Evolutionary conservation across 306 rosid species (phyloP), one percentile per base, ranked within the genome.

Genomic region (Sindora glabra): DNA sequence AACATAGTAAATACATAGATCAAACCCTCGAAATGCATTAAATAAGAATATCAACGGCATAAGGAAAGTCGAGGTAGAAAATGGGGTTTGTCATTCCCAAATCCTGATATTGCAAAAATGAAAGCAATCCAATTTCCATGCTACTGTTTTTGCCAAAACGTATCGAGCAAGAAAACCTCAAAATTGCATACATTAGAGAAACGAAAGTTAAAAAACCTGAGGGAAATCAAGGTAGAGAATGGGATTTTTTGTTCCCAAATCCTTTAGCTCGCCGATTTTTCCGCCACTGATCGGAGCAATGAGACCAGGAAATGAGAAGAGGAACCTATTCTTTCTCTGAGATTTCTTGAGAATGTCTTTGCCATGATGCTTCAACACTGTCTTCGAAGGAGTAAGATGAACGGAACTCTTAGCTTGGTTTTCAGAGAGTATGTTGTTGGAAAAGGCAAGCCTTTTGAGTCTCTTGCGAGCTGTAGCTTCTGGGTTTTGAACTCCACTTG

Each of bases 181-280:
- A 33, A 60, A 21, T 3, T 6, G 11, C n/a, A n/a, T n/a, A n/a
- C 19, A 40, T 6, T 7, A 14, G 55, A 19, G n/a, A 33, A 33
- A 1, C 9, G 17, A 21, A 45, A 9, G 6, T 25, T 10, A 27
- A 3, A 39, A 19, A 30, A 90, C 97, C 96, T 77, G 89, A 9
- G 96, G 96, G 51, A 85, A 91, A 65, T 87, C 82, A 60, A 91
- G 89, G 67, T 88, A 91, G 67, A 91, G 92, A 62, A 81, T 17
- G 7, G 96, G 98, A 75, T 81, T 91, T 72, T 85, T 83, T 50
- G 98, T 74, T 15, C 83, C 84, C 73, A 91, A 64, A 63, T 88
- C 95, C 75, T 81, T 81, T 72, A 91, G 98, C 22, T 87, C 98
- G 54, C 98, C 98, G 70, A 91, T 81, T 77, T 85, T 87, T 12